phyloP scores from a whole-genome alignment of 495 filamentous ascomycete species.

The Paragyromitra xinjiangensis region DNA sequence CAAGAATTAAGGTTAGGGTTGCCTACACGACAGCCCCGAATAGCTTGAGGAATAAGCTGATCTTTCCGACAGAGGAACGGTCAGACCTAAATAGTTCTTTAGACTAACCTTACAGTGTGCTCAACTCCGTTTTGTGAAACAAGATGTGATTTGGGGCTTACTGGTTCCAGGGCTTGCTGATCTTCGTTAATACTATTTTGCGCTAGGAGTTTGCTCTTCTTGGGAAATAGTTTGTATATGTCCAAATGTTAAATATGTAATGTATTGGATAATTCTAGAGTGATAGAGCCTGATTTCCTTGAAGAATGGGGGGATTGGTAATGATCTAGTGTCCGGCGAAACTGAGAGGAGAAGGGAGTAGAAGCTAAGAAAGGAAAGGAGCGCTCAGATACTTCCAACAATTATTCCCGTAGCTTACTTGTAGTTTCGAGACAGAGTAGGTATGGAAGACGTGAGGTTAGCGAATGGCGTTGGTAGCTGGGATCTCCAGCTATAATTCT shows the following conservation, averaged over 20 bases:
- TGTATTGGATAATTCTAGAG: background rate
- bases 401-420: background rate
- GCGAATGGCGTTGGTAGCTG: background rate
- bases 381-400: background rate
- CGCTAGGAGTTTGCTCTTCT: background rate
- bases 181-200: background rate
- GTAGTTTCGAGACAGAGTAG: background rate
- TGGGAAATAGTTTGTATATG: background rate
- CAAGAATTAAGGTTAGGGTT: conserved; percentile 22
- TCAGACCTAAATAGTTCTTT: background rate
- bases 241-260: background rate
- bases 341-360: too few species aligned
- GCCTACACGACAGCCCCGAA: background rate
- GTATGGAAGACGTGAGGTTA: conserved; percentile 1
- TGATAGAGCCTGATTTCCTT: background rate
- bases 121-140: background rate
- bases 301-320: background rate
- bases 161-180: background rate
- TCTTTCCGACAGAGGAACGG: background rate
- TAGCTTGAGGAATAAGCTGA: background rate
- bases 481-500: background rate
- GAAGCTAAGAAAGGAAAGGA: too few species aligned
- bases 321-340: too few species aligned
- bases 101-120: background rate
- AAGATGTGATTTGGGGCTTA: too few species aligned